Evolutionary conservation across 257 asterid species (phyloP).

Genomic region (Henckelia pumila): DNA sequence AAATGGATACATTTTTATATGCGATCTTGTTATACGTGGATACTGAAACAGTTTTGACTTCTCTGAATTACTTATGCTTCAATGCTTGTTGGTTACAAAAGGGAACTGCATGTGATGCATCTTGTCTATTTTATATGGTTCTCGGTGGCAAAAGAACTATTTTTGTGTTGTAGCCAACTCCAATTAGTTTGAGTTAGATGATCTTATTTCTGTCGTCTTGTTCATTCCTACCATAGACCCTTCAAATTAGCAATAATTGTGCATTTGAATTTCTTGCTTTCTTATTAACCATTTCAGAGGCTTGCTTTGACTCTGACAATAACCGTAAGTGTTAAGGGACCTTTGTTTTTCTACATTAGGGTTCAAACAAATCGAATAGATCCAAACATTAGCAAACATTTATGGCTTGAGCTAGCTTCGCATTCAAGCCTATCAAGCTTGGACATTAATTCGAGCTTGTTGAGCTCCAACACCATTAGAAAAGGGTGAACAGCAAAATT

Average conservation of each 20-base stretch:
- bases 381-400: too few relatives aligned
- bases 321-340: neutral
- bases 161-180: neutral
- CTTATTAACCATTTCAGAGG: neutral
- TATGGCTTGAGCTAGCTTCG: too few relatives aligned
- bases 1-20: neutral
- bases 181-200: neutral
- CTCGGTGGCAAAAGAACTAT: slow-evolving; percentile 1
- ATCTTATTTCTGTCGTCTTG: neutral
- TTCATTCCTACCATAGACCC: neutral
- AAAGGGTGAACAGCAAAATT: too few relatives aligned
- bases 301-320: slow-evolving; percentile 15
- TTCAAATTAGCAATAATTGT: neutral
- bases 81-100: slow-evolving; percentile 2
- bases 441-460: too few relatives aligned
- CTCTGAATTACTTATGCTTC: slow-evolving; percentile 9
- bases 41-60: neutral
- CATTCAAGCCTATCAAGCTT: too few relatives aligned
- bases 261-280: neutral
- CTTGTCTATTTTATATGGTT: slow-evolving; percentile 7
- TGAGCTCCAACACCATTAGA: too few relatives aligned
- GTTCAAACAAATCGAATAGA: too few relatives aligned
- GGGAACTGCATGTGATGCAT: neutral
- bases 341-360: too few relatives aligned
- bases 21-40: neutral